These are phyloP conservation scores for Acacia confusa DNA, from an alignment of 306 rosid species.

Conservation along the genomic window DNA sequence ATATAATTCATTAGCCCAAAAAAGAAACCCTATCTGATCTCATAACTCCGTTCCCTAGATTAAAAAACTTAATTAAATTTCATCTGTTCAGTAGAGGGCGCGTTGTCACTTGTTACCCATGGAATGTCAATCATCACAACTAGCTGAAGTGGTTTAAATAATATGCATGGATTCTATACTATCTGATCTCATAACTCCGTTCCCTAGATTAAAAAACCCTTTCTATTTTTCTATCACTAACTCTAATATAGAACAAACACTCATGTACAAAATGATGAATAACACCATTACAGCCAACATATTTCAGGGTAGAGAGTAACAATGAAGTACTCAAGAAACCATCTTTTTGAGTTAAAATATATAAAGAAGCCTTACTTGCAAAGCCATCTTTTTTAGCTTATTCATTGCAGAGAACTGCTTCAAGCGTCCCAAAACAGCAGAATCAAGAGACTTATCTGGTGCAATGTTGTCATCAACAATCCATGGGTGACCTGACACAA, in stretches of 20 bases:
- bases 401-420: conserved; percentile 68
- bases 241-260: background rate
- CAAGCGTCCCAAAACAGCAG: conserved; percentile 59
- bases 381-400: conserved; percentile 66
- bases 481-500: conserved; percentile 68
- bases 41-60: no score
- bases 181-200: background rate
- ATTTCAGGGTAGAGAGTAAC: background rate
- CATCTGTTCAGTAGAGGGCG: no score
- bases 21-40: no score
- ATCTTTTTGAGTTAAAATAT: conserved; percentile 16
- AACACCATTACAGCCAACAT: background rate
- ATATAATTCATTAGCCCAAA: background rate
- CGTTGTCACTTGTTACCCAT: background rate
- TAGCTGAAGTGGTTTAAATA: background rate
- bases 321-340: background rate
- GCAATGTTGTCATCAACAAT: conserved; percentile 58
- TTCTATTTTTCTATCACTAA: background rate
- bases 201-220: background rate
- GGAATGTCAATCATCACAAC: background rate
- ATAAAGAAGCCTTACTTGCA: conserved; percentile 47
- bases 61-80: no score
- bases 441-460: conserved; percentile 64
- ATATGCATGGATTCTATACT: background rate
- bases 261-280: background rate